Evolutionary conservation across 2,329 filamentous ascomycete genomes (phyloP).

Genomic region (Alternaria angustiovoidea): DNA sequence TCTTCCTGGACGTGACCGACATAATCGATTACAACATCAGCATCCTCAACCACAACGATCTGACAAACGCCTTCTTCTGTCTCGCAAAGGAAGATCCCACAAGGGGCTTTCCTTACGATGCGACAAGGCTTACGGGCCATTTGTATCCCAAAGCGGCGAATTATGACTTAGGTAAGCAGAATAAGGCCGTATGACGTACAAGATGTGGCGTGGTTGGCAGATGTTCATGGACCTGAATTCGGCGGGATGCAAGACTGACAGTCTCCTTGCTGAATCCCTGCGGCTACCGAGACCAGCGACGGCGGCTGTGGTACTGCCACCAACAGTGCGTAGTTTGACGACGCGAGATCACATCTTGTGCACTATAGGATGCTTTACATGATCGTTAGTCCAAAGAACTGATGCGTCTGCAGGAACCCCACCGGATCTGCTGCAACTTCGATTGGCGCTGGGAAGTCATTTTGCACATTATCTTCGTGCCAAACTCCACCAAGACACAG

Average conservation of each 20-base stretch:
- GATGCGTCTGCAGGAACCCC: conserved; percentile 24
- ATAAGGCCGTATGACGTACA: not conserved
- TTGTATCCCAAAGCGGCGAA: conserved; percentile 57
- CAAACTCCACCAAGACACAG: conserved; percentile 76
- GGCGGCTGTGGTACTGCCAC: conserved; percentile 4
- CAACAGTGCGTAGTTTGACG: not conserved
- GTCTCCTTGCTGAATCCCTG: conserved; percentile 3
- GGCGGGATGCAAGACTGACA: conserved; percentile 8
- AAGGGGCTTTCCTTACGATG: conserved; percentile 81
- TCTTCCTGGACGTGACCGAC: conserved; percentile 83
- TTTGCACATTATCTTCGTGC: conserved; percentile 77
- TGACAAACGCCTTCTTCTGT: conserved; percentile 79
- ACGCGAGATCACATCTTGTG: conserved; percentile 5
- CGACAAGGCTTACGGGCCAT: conserved; percentile 71
- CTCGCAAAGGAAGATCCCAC: conserved; percentile 77
- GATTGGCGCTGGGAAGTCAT: conserved; percentile 81
- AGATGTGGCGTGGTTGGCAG: conserved; percentile 12
- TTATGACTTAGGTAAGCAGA: conserved; percentile 33
- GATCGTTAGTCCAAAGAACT: conserved; percentile 13
- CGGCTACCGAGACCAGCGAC: conserved; percentile 4
- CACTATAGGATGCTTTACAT: not conserved
- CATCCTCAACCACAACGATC: conserved; percentile 71
- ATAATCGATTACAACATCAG: conserved; percentile 82
- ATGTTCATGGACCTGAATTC: no score
- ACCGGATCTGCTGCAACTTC: conserved; percentile 58